A percentile compares a stretch with the other conserved stretches of the same genome.
These are phyloP conservation scores for Auricularia auricula-judae DNA, from an alignment of 768 basidiomycete genomes.

Conservation along the genomic window DNA sequence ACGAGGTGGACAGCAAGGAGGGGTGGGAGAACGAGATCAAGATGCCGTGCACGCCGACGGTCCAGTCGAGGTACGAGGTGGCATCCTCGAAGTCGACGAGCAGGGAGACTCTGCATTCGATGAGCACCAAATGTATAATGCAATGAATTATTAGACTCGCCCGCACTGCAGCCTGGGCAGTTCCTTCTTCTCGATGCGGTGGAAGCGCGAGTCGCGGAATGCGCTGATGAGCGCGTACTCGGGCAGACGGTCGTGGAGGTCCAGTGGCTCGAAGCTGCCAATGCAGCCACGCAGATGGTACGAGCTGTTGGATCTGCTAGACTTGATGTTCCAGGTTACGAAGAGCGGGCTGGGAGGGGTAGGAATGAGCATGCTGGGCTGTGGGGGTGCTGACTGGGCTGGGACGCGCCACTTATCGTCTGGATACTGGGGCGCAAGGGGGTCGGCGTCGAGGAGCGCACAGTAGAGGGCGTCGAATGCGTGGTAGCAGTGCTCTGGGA, in stretches of 20 bases:
- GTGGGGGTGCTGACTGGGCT: background rate
- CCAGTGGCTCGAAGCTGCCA: constrained; percentile 76
- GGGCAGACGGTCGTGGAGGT: constrained; percentile 62
- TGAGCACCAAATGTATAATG: constrained; percentile 2
- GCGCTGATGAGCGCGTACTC: constrained; percentile 92
- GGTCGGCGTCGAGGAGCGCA: constrained; percentile 45
- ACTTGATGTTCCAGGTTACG: constrained; percentile 87
- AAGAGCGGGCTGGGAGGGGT: constrained; percentile 63
- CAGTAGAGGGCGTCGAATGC: constrained; percentile 78
- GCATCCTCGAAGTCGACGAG: constrained; percentile 89
- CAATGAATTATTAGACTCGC: constrained; percentile 35
- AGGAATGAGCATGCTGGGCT: constrained; percentile 1
- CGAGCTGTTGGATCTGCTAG: constrained; percentile 45
- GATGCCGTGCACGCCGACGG: constrained; percentile 85
- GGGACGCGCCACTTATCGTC: constrained; percentile 67
- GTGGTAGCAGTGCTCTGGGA: constrained; percentile 65
- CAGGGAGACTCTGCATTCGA: constrained; percentile 61
- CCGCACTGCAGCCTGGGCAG: constrained; percentile 75
- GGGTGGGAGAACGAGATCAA: constrained; percentile 81
- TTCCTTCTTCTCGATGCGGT: constrained; percentile 65
- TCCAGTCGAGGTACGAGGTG: constrained; percentile 84
- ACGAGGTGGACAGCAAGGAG: constrained; percentile 32
- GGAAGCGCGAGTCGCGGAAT: constrained; percentile 80
- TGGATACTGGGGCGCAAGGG: constrained; percentile 51
- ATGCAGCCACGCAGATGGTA: constrained; percentile 84